Percentiles rank a stretch among this genome's conserved stretches.
Conservation (phyloP, 2,329 filamentous ascomycete species). For the Fusarium cyanostomum region DNA sequence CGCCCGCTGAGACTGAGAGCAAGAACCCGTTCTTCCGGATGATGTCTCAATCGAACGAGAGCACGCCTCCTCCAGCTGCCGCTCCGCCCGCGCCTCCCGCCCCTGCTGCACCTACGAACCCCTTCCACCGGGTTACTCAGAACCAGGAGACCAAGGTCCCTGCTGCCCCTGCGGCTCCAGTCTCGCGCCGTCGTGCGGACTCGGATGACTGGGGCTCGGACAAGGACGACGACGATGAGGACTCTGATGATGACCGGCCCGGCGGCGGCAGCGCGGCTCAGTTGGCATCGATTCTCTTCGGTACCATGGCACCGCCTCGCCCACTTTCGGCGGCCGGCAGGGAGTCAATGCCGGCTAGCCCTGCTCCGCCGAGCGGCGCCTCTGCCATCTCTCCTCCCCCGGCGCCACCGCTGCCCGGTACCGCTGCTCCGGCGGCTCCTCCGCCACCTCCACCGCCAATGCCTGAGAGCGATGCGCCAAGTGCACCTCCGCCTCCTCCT, state of each 20-base stretch:
- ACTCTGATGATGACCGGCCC: constrained; percentile 73
- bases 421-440: constrained; percentile 43
- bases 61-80: constrained; percentile 54
- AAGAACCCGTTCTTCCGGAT: constrained; percentile 96
- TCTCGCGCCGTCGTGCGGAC: constrained; percentile 64
- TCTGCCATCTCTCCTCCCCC: constrained; percentile 53
- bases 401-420: constrained; percentile 47
- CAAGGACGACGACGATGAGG: constrained; percentile 64
- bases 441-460: constrained; percentile 46
- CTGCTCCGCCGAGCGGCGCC: constrained; percentile 52
- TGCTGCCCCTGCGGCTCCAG: constrained; percentile 59
- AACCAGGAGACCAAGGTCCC: constrained; percentile 68
- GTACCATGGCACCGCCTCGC: constrained; percentile 93
- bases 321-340: constrained; percentile 85
- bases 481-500: constrained; percentile 49
- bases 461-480: constrained; percentile 39
- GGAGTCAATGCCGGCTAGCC: constrained; percentile 60
- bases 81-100: constrained; percentile 52
- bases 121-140: constrained; percentile 88
- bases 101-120: constrained; percentile 75
- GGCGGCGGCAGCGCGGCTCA: constrained; percentile 88
- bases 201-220: constrained; percentile 87
- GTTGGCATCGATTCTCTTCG: constrained; percentile 93
- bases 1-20: constrained; percentile 75
- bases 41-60: constrained; percentile 74